Conservation (phyloP, 768 basidiomycete genomes). For the Leccinum pellstonianum region DNA sequence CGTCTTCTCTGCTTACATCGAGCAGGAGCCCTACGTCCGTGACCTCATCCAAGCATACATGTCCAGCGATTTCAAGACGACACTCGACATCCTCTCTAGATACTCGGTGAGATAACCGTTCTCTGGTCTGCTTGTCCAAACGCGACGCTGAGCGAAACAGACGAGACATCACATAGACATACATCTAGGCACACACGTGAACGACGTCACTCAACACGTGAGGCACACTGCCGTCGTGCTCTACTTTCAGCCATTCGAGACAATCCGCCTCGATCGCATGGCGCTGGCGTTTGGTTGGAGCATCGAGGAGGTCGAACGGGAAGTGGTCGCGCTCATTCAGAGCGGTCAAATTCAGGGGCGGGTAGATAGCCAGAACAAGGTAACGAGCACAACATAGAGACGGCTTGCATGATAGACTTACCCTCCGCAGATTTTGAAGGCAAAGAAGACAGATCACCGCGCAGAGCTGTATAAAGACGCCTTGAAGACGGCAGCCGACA, state of each 20-base stretch:
- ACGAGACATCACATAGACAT: slow-evolving; percentile 77
- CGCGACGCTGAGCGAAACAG: slow-evolving; percentile 36
- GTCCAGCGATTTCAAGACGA: slow-evolving; percentile 81
- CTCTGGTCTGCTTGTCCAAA: neutral
- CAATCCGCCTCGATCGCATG: slow-evolving; percentile 84
- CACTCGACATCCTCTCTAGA: slow-evolving; percentile 68
- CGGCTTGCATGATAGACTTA: neutral
- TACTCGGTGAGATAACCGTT: slow-evolving; percentile 54
- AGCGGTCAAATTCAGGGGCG: slow-evolving; percentile 75
- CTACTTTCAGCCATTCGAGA: slow-evolving; percentile 89
- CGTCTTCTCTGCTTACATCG: slow-evolving; percentile 72
- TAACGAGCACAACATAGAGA: slow-evolving; percentile 23
- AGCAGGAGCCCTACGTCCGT: slow-evolving; percentile 83
- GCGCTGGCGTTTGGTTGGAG: slow-evolving; percentile 82
- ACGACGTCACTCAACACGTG: slow-evolving; percentile 64
- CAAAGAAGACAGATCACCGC: slow-evolving; percentile 77
- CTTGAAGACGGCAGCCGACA: slow-evolving; percentile 68
- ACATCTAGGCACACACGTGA: slow-evolving; percentile 69
- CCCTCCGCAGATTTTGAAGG: slow-evolving; percentile 62
- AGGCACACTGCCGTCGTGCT: slow-evolving; percentile 76
- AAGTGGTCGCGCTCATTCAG: slow-evolving; percentile 78
- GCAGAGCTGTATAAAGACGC: slow-evolving; percentile 74
- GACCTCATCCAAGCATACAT: slow-evolving; percentile 87
- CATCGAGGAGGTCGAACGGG: slow-evolving; percentile 64
- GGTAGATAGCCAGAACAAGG: slow-evolving; percentile 90